Evolutionary conservation across 306 rosid species (phyloP), one percentile per base, ranked within the genome.

Genomic region (Vicia faba): DNA sequence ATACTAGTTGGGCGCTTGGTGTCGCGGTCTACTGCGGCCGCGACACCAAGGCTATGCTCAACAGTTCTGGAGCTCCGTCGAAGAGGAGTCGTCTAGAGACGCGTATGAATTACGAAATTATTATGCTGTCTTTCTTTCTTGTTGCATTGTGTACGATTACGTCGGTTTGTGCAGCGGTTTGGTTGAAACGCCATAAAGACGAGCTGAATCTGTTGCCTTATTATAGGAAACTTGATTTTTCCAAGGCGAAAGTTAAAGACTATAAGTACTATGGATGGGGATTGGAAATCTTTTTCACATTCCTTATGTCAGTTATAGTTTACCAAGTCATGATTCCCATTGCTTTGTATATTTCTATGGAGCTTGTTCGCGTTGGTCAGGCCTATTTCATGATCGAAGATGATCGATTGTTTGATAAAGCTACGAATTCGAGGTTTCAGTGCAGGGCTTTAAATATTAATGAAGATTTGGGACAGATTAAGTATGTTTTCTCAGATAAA

Each of bases 241-340:
- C 91, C 0, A 14, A 31, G 2, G 77, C n/a, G 48, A 13, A 74
- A 16, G 73, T 15, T 10, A 64, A 89, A 0, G 26, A 62, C 31
- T 93, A 93, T 45, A 64, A 93, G 8, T 93, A 86, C 76, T 81
- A 77, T 25, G 89, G 90, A 36, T 83, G 97, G 99, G 96, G 85
- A 61, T 41, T 74, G 75, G 99, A 93, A 60, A 69, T 87, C 0
- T 10, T 93, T 9, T 88, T 93, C 84, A 76, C 89, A n/a, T 93
- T 93, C 75, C 99, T 93, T 78, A 93, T 90, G 99, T 86, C 97
- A 41, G 85, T 93, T 62, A 93, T 93, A 53, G 96, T 90, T 39
- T 93, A 86, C 73, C 99, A 93, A 72, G 75, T 93, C 77, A 93
- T 93, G 99, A 93, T 93, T 75, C 99, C 99, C n/a, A 93, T 93